These are phyloP conservation scores for Arctium lappa DNA, from an alignment of 129 eudicot species.

Conservation along the genomic window DNA sequence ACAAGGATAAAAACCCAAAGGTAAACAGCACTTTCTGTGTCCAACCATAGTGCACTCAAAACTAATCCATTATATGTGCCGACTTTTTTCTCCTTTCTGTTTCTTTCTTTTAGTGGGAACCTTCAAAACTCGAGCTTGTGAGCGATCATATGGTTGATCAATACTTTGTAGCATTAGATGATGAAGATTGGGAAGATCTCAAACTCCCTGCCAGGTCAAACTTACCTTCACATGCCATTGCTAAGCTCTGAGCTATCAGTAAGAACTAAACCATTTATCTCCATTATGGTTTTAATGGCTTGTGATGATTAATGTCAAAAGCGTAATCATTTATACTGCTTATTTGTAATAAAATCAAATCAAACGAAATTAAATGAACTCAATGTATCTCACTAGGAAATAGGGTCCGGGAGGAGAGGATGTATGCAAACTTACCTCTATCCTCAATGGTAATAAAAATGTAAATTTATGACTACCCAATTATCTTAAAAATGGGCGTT, in stretches of 20 bases:
- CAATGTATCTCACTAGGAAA: background rate
- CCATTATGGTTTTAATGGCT: background rate
- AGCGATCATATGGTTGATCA: constrained; percentile 60
- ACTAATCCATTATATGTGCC: background rate
- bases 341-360: background rate
- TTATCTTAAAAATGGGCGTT: background rate
- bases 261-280: background rate
- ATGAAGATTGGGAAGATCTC: constrained; percentile 72
- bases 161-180: constrained; percentile 58
- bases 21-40: constrained; percentile 17
- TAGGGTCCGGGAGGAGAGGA: background rate
- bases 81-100: background rate
- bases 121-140: constrained; percentile 66
- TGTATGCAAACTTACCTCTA: too few relatives aligned
- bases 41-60: background rate
- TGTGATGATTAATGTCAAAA: background rate
- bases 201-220: constrained; percentile 69
- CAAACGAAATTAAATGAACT: background rate
- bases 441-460: background rate
- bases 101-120: constrained; percentile 63
- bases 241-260: constrained; percentile 63
- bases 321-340: background rate
- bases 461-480: background rate
- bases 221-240: constrained; percentile 73
- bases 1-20: constrained; percentile 91